Base-by-base conservation (phyloP, 73 alveolate genomes). In the Halteria grandinella region DNA sequence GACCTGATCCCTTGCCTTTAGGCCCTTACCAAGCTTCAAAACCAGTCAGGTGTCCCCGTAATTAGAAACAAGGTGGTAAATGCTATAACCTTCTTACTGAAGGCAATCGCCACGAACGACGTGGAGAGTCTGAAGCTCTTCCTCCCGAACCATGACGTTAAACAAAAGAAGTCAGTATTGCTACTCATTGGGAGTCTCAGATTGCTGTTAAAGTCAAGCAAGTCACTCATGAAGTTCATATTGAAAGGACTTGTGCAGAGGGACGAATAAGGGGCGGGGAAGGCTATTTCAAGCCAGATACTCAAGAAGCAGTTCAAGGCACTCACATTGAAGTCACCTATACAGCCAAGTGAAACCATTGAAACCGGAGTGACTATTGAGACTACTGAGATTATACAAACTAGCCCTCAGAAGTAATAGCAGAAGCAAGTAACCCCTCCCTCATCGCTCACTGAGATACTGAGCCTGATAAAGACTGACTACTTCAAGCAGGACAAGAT, bases 21-120 rank as follows among this genome's bases (percentile, higher is more conserved):
- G 28, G 7, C 28, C 6, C 33, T 66, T 24, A 47, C 47, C 1
- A 66, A 66, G 33, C 15, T 66, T 14, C 80, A n/a, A n/a, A n/a
- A 66, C 66, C 47, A 54, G 7, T 20, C 11, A 15, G 66, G 80
- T 2, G 21, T 47, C 18, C 66, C 66, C n/a, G 66, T 44, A 15
- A 66, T 66, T 24, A 66, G 80, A 66, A 66, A 66, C 66, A 66
- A 66, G 33, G 29, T 66, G 21, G 11, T 66, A 2, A 66, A 66
- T 45, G 80, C 66, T 0, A 41, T 66, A 1, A 66, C 80, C 17
- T 66, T 66, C 80, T 33, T 47, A 7, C 15, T 66, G 10, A 41
- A 66, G 24, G 25, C 77, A 1, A 6, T 60, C 3, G 32, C 77
- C 10, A 37, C 59, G 6, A 60, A 60, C 28, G 77, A 60, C 24